Base-by-base conservation (phyloP, 2,329 filamentous ascomycete genomes). In the Trichoderma endophyticum region DNA sequence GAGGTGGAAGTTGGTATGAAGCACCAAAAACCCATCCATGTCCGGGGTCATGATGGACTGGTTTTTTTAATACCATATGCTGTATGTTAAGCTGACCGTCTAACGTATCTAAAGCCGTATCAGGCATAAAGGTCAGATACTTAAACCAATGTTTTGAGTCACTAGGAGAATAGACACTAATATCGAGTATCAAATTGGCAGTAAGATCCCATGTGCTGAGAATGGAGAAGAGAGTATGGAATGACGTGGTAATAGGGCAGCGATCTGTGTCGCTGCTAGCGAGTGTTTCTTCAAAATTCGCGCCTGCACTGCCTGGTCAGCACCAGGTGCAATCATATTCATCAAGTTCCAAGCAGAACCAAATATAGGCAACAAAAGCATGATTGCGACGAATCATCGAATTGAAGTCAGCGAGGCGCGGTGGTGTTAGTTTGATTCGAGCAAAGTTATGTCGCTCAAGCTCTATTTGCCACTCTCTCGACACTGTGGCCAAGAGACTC, bases 161-260 rank as follows among this genome's bases (percentile, higher is more conserved):
- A 61, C 77, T 80, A 12, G 76, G 79, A 39, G 79, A 81, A 75
- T 79, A 74, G 66, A 79, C 71, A 68, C 77, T 81, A 39, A 81
- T 79, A 75, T 81, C 80, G 48, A 81, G 78, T 57, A 76, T 61
- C 60, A 81, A 76, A 64, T 76, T 60, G 70, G 76, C 69, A 21
- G 67, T 59, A 68, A 74, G 76, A 73, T 78, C 75, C 77, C 76
- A 81, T 73, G 59, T 67, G 75, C 77, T 78, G 59, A 81, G 79
- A 72, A 71, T 64, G 39, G 75, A 76, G 72, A 81, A 78, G 32
- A 81, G 73, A 73, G 71, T 70, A 54, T 76, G 54, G 48, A 81
- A 76, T 71, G 75, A 73, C 2, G 62, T 43, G 71, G 28, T 59
- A 18, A 74, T 51, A 14, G 71, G 63, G 63, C 61, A 66, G 77